Percentiles rank a stretch among this genome's conserved stretches.
Conservation (phyloP, 1,284 basidiomycete genomes). For the Leccinum subfulvum region DNA sequence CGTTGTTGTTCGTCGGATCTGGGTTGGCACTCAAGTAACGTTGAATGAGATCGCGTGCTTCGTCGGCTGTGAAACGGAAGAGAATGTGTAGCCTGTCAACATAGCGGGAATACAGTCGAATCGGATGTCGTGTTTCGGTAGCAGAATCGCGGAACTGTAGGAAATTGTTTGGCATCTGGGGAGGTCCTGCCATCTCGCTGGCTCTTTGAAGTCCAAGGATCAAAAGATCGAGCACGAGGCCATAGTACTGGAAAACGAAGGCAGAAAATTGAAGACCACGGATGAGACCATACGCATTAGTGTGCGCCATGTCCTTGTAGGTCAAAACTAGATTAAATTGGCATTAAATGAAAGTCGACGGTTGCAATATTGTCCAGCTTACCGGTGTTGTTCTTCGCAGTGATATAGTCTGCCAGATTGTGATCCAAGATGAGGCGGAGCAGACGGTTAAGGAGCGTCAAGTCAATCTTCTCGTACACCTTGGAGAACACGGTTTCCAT, state of each 20-base stretch:
- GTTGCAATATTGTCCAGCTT: constrained; percentile 14
- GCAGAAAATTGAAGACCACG: constrained; percentile 94
- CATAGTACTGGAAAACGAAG: constrained; percentile 97
- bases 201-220: constrained; percentile 93
- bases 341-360: neutral
- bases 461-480: constrained; percentile 96
- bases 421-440: constrained; percentile 94
- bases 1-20: constrained; percentile 98
- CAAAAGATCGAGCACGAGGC: constrained; percentile 86
- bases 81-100: constrained; percentile 92
- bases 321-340: constrained; percentile 58
- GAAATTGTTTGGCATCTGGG: constrained; percentile 95
- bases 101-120: constrained; percentile 93
- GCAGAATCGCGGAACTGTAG: constrained; percentile 91
- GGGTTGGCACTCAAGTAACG: constrained; percentile 96
- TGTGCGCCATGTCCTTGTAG: constrained; percentile 94
- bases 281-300: constrained; percentile 90
- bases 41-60: constrained; percentile 96
- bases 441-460: constrained; percentile 91
- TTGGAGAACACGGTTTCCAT: constrained; percentile 64
- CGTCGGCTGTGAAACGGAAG: constrained; percentile 98
- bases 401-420: constrained; percentile 97
- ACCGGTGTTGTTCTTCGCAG: constrained; percentile 94
- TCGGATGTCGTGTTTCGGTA: constrained; percentile 92
- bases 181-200: constrained; percentile 95